Conservation (phyloP, 768 basidiomycete genomes). For the Boletus speciosus region DNA sequence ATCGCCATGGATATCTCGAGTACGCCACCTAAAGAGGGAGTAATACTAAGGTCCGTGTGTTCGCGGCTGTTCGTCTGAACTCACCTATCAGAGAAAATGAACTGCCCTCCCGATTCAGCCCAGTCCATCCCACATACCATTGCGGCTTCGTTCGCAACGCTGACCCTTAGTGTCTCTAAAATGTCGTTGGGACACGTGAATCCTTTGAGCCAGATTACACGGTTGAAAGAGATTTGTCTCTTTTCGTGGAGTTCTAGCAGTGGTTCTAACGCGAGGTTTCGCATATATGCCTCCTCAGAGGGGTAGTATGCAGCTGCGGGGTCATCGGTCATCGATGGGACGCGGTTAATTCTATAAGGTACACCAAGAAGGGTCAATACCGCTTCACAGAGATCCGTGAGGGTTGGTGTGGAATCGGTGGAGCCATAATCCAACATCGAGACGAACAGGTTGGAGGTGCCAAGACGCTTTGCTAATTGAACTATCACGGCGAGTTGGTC, state of each 20-base stretch:
- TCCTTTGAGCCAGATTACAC: slow-evolving; percentile 97
- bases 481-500: slow-evolving; percentile 98
- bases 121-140: slow-evolving; percentile 99
- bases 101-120: slow-evolving; percentile 96
- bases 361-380: slow-evolving; percentile 91
- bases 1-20: slow-evolving; percentile 96
- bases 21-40: slow-evolving; percentile 71
- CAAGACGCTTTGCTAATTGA: slow-evolving; percentile 88
- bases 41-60: neutral
- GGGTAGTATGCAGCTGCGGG: slow-evolving; percentile 91
- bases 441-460: slow-evolving; percentile 87
- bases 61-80: slow-evolving; percentile 17
- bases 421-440: slow-evolving; percentile 98
- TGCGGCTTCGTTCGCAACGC: slow-evolving; percentile 85
- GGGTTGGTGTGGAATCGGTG: slow-evolving; percentile 89
- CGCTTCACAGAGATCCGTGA: slow-evolving; percentile 92
- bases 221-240: slow-evolving; percentile 76
- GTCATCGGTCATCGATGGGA: slow-evolving; percentile 89
- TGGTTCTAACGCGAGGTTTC: slow-evolving; percentile 91
- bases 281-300: slow-evolving; percentile 88
- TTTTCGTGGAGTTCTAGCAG: slow-evolving; percentile 75
- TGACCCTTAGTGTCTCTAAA: slow-evolving; percentile 90
- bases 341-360: slow-evolving; percentile 88
- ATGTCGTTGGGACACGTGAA: slow-evolving; percentile 99
- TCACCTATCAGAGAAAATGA: slow-evolving; percentile 96